A percentile compares a stretch with the other conserved stretches of the same genome.
Conservation (phyloP, 208 protist genomes). For the Trypanosoma avium region DNA sequence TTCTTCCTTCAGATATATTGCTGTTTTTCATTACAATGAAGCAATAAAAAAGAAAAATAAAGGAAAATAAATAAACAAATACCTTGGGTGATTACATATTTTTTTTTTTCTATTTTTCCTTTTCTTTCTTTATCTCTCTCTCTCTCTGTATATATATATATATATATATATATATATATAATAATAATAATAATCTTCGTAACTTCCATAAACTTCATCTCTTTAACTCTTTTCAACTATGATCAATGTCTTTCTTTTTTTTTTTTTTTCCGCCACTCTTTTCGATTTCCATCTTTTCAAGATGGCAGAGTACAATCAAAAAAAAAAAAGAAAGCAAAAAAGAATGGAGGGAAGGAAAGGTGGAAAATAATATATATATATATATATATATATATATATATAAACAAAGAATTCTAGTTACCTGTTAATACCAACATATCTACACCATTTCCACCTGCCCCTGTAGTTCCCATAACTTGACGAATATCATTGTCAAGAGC, state of each 20-base stretch:
- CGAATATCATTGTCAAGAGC: constrained; percentile 56
- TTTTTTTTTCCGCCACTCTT: background rate
- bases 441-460: constrained; percentile 35
- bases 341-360: background rate
- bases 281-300: too few relatives aligned
- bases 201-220: too few relatives aligned
- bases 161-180: constrained; percentile 15
- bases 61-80: constrained; percentile 5
- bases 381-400: constrained; percentile 6
- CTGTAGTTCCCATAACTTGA: constrained; percentile 41
- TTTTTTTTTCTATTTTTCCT: constrained; percentile 10
- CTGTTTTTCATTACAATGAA: too few relatives aligned
- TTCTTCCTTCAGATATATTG: too few relatives aligned
- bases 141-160: constrained; percentile 16
- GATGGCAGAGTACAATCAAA: background rate
- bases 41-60: constrained; percentile 12
- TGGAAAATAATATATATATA: background rate
- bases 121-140: constrained; percentile 8
- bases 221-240: too few relatives aligned
- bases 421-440: constrained; percentile 67
- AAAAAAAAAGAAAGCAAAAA: background rate
- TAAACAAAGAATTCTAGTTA: constrained; percentile 29
- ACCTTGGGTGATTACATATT: background rate
- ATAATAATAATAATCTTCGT: background rate
- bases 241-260: background rate